A percentile compares a stretch with the other conserved stretches of the same genome.
Evolutionary conservation across 164 flowering plant species (phyloP).

Genomic region (Vitis rotundifolia): DNA sequence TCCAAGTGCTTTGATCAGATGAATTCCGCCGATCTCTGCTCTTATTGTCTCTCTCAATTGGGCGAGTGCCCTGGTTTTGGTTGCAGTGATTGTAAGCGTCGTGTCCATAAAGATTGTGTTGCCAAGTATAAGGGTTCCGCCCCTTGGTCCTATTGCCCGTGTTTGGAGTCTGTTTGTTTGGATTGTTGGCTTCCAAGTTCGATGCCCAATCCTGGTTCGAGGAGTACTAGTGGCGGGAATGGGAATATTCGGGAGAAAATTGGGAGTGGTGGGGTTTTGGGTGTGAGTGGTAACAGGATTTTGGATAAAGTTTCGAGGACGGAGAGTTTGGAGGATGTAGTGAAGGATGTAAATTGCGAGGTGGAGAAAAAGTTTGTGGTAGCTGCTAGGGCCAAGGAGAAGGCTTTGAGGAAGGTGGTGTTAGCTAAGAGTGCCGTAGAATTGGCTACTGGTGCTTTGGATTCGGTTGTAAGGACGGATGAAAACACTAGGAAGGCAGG

Average conservation of each 20-base stretch:
- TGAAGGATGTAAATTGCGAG: constrained; percentile 33
- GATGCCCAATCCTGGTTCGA: constrained; percentile 16
- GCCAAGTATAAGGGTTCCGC: constrained; percentile 16
- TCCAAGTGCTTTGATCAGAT: constrained; percentile 39
- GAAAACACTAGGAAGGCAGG: constrained; percentile 1
- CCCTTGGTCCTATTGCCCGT: constrained; percentile 29
- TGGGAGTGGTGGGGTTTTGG: constrained; percentile 12
- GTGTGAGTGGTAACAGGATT: background rate
- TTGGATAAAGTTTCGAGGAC: background rate
- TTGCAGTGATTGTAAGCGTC: constrained; percentile 40
- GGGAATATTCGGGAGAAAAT: background rate
- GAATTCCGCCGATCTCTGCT: constrained; percentile 46
- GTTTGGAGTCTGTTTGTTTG: constrained; percentile 39
- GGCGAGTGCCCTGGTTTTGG: constrained; percentile 11
- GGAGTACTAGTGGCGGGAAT: constrained; percentile 9
- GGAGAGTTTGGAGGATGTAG: constrained; percentile 29
- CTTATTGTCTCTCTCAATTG: constrained; percentile 53
- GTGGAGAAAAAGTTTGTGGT: constrained; percentile 31
- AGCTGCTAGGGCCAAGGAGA: constrained; percentile 35
- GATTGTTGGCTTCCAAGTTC: constrained; percentile 78
- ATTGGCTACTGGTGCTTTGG: constrained; percentile 30
- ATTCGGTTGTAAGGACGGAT: constrained; percentile 18
- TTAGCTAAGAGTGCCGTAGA: constrained; percentile 37
- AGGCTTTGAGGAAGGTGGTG: constrained; percentile 32
- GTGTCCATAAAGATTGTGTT: constrained; percentile 49